Percentiles rank a stretch among this genome's conserved stretches.
Conservation (phyloP, 2,329 filamentous ascomycete genomes). For the Teratosphaeria pseudoeucalypti region DNA sequence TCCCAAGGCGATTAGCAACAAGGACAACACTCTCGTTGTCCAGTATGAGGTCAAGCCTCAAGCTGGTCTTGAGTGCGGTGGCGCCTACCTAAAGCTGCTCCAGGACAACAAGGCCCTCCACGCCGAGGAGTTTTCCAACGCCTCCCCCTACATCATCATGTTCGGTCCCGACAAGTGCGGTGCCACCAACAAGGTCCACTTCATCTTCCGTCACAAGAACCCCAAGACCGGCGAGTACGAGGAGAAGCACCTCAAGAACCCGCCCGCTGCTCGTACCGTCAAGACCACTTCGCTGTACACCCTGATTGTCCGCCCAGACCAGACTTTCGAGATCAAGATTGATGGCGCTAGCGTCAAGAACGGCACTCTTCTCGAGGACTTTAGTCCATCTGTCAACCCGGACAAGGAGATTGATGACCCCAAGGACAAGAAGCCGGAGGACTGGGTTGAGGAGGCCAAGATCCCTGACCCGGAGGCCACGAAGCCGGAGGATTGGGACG, state of each 20-base stretch:
- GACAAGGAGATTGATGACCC: slow-evolving; percentile 87
- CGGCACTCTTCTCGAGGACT: slow-evolving; percentile 88
- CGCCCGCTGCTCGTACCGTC: slow-evolving; percentile 75
- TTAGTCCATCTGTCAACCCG: slow-evolving; percentile 87
- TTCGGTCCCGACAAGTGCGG: slow-evolving; percentile 99
- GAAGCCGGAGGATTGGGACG: slow-evolving; percentile 98
- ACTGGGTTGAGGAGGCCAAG: slow-evolving; percentile 90
- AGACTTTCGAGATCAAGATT: slow-evolving; percentile 86
- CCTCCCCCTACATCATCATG: slow-evolving; percentile 98
- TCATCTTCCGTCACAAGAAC: slow-evolving; percentile 99
- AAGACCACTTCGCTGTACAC: slow-evolving; percentile 96
- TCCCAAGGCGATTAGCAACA: slow-evolving; percentile 91
- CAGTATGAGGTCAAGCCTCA: slow-evolving; percentile 99
- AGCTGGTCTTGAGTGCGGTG: slow-evolving; percentile 92
- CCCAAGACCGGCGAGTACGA: slow-evolving; percentile 99
- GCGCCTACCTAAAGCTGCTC: slow-evolving; percentile 97
- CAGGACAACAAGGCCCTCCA: slow-evolving; percentile 95
- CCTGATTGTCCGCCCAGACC: slow-evolving; percentile 89
- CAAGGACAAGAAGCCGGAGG: slow-evolving; percentile 84
- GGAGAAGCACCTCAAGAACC: slow-evolving; percentile 91
- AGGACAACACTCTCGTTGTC: slow-evolving; percentile 90
- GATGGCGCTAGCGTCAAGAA: slow-evolving; percentile 82
- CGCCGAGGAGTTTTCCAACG: slow-evolving; percentile 95
- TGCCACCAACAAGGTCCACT: slow-evolving; percentile 91
- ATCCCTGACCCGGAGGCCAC: slow-evolving; percentile 85